Base-by-base conservation (phyloP, 2,329 filamentous ascomycete species). In the Arthrobotrys megalospora region DNA sequence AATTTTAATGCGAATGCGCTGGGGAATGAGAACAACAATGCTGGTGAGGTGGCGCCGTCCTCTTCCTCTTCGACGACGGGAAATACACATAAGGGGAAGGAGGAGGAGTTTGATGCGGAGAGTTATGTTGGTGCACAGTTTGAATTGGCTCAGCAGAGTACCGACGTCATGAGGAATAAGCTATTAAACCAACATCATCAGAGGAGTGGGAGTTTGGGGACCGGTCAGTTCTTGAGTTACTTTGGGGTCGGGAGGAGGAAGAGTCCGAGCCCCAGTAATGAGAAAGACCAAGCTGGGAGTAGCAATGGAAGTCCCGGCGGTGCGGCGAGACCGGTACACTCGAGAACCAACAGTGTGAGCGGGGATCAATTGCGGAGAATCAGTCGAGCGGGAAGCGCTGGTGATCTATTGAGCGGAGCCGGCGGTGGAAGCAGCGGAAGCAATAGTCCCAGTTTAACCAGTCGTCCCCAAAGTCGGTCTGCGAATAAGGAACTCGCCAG, bases 141-240 rank as follows among this genome's bases (percentile, higher is more conserved):
- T n/a, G 63, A 58, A 10, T 5, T 72, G 6, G 67, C 75, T 1
- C 75, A 78, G 60, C 73, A 77, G 66, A 71, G 52, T 43, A 60
- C 66, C n/a, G 75, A 72, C 24, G 48, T 32, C 47, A 72, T 71
- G 52, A 47, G 75, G 21, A 58, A 64, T 24, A 67, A 58, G 48
- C 41, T 78, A 16, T 16, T 77, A 16, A 62, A 71, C 38, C 60
- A 77, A 19, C 73, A 77, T 24, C 66, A 62, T 21, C 65, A 71
- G 19, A 21, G 55, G 6, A 60, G 55, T 28, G 55, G 55, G 36
- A 60, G 55, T 28, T 28, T 43, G 55, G 55, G 55, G 3, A 43
- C 36, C 0, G 55, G 36, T 0, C 55, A 60, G 34, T 60, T 60
- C 7, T 28, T 60, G 36, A 60, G 55, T 16, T 60, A 41, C 55